phyloP scores from a whole-genome alignment of 129 eudicot genomes.

The Centrapalus pauciflorus region DNA sequence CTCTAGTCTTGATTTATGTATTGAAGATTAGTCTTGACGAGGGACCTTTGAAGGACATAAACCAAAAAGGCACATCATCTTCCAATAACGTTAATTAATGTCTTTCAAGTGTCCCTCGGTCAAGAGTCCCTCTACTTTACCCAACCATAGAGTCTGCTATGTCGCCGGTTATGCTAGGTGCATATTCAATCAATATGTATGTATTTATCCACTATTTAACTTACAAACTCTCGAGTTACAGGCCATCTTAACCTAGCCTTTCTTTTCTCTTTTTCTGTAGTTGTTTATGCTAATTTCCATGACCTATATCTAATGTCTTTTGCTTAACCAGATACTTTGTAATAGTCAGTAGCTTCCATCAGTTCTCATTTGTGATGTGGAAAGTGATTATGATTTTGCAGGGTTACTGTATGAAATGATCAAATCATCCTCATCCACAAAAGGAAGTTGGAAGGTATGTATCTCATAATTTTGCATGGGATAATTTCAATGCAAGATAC shows the following conservation, averaged over 20 bases:
- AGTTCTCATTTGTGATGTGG: slow-evolving; percentile 7
- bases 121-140: too few species aligned
- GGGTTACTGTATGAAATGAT: slow-evolving; percentile 92
- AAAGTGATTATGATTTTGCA: slow-evolving; percentile 23
- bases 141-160: too few species aligned
- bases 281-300: neutral
- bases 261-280: neutral
- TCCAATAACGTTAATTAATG: too few species aligned
- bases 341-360: neutral
- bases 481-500: neutral
- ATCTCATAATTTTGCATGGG: slow-evolving; percentile 4
- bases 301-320: slow-evolving; percentile 7
- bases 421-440: slow-evolving; percentile 46
- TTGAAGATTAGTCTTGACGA: too few species aligned
- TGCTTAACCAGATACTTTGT: neutral
- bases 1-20: too few species aligned
- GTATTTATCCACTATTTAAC: neutral
- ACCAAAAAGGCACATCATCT: too few species aligned
- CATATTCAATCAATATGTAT: neutral
- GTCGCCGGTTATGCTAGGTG: too few species aligned
- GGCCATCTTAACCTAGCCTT: neutral
- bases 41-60: too few species aligned
- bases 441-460: slow-evolving; percentile 79
- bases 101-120: too few species aligned
- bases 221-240: neutral